These are phyloP conservation scores for Phycomyces blakesleeanus DNA, from an alignment of 192 early-diverging fungal genomes.

Conservation along the genomic window DNA sequence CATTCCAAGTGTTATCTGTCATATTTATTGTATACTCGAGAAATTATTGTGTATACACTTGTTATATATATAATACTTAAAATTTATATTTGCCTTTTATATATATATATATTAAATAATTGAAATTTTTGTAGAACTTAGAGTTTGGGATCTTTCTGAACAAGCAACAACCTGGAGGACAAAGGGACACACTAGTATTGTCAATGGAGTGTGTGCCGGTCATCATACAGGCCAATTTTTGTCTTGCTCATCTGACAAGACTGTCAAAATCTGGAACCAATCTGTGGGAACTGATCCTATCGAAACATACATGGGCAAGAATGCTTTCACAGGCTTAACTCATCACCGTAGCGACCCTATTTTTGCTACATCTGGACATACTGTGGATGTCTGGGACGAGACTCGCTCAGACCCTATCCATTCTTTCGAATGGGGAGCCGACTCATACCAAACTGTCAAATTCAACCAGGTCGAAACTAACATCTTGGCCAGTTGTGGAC, in stretches of 20 bases:
- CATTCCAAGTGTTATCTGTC: too few species aligned
- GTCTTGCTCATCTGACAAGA: slow-evolving; percentile 92
- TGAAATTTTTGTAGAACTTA: slow-evolving; percentile 75
- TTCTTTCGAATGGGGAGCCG: slow-evolving; percentile 87
- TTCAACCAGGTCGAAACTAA: slow-evolving; percentile 98
- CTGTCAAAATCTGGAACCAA: slow-evolving; percentile 89
- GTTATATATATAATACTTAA: too few species aligned
- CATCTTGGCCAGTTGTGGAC: slow-evolving; percentile 88
- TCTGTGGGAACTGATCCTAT: slow-evolving; percentile 50
- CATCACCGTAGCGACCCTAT: slow-evolving; percentile 81
- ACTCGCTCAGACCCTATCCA: slow-evolving; percentile 78
- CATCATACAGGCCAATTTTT: slow-evolving; percentile 69
- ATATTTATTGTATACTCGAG: too few species aligned
- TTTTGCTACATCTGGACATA: slow-evolving; percentile 87
- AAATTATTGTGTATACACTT: too few species aligned
- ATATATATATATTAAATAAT: too few species aligned
- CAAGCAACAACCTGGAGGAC: slow-evolving; percentile 76
- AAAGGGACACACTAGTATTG: slow-evolving; percentile 79
- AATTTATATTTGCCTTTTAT: too few species aligned
- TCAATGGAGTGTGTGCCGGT: slow-evolving; percentile 77
- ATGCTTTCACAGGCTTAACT: slow-evolving; percentile 80
- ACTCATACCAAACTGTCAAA: slow-evolving; percentile 90
- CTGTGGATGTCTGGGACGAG: slow-evolving; percentile 95
- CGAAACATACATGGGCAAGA: slow-evolving; percentile 74
- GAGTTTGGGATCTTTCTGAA: slow-evolving; percentile 83